phyloP scores from a whole-genome alignment of 2,329 filamentous ascomycete genomes.

The Verticillium alfalfae region DNA sequence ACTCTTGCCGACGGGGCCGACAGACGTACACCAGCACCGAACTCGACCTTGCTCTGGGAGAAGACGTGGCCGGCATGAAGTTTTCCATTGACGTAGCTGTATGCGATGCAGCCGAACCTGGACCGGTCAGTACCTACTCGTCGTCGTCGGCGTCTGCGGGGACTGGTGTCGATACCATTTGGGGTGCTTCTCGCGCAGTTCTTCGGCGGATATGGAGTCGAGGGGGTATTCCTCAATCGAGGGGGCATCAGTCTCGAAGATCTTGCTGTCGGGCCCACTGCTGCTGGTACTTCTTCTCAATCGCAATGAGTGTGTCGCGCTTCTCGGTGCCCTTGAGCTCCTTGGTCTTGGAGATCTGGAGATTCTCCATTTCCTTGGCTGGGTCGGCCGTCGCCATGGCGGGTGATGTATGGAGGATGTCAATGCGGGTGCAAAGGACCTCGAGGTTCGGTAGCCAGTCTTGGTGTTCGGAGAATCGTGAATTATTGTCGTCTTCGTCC shows the following conservation, averaged over 20 bases:
- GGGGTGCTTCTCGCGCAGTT: conserved; percentile 74
- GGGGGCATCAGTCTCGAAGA: conserved; percentile 86
- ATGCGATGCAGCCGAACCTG: conserved; percentile 32
- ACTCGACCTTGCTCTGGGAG: conserved; percentile 89
- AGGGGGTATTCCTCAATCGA: conserved; percentile 71
- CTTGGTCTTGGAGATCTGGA: conserved; percentile 53
- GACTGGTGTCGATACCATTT: conserved; percentile 67
- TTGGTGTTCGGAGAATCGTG: not conserved
- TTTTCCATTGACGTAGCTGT: conserved; percentile 76
- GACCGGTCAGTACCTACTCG: not conserved
- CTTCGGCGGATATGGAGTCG: conserved; percentile 64
- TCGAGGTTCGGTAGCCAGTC: not conserved
- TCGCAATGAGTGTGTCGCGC: conserved; percentile 71
- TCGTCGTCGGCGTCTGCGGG: not conserved
- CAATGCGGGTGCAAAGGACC: not conserved
- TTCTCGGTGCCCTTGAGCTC: conserved; percentile 73
- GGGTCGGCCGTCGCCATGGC: conserved; percentile 39
- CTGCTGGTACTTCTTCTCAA: conserved; percentile 89
- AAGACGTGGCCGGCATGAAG: conserved; percentile 91
- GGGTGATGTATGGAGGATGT: not conserved
- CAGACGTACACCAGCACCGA: conserved; percentile 65
- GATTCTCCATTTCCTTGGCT: conserved; percentile 43
- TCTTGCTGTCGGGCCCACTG: conserved; percentile 68
- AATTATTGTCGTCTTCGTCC: conserved; percentile 1
- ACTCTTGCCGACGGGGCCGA: not conserved